Evolutionary conservation across 2,329 filamentous ascomycete genomes (phyloP).

Genomic region (Aspergillus pseudonomiae): DNA sequence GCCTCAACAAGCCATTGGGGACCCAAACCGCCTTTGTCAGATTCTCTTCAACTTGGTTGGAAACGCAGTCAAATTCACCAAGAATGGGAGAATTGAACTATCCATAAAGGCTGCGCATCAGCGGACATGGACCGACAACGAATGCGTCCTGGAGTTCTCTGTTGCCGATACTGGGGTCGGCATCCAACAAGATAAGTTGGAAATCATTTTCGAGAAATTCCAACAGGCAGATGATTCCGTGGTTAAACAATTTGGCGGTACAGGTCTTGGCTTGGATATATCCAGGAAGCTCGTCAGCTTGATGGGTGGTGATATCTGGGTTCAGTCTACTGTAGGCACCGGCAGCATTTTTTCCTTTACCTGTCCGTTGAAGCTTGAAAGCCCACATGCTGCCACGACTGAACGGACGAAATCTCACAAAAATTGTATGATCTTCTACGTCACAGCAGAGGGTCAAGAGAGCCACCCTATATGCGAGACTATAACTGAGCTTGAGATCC

Average conservation of each 20-base stretch:
- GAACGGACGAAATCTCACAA: background rate
- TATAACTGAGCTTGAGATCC: background rate
- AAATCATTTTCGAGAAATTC: conserved; percentile 96
- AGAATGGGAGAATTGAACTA: conserved; percentile 88
- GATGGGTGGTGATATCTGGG: conserved; percentile 94
- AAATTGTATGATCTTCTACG: background rate
- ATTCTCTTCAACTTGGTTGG: conserved; percentile 94
- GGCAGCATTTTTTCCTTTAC: conserved; percentile 95
- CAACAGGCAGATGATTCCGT: conserved; percentile 95
- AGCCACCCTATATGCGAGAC: background rate
- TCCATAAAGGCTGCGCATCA: background rate
- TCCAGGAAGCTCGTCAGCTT: conserved; percentile 89
- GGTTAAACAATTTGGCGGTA: conserved; percentile 91
- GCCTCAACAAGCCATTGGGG: conserved; percentile 88
- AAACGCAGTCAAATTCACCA: conserved; percentile 96
- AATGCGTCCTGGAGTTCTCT: background rate
- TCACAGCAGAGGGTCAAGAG: background rate
- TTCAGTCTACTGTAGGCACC: conserved; percentile 82
- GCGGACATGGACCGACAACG: background rate
- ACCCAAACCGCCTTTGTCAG: conserved; percentile 89
- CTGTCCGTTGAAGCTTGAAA: conserved; percentile 67
- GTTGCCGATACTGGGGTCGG: conserved; percentile 83
- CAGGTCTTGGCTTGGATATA: conserved; percentile 89
- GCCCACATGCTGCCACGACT: background rate
- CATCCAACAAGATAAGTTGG: conserved; percentile 88